Conservation (phyloP, 2,329 filamentous ascomycete species). For the Sarocladiaceae sp. region DNA sequence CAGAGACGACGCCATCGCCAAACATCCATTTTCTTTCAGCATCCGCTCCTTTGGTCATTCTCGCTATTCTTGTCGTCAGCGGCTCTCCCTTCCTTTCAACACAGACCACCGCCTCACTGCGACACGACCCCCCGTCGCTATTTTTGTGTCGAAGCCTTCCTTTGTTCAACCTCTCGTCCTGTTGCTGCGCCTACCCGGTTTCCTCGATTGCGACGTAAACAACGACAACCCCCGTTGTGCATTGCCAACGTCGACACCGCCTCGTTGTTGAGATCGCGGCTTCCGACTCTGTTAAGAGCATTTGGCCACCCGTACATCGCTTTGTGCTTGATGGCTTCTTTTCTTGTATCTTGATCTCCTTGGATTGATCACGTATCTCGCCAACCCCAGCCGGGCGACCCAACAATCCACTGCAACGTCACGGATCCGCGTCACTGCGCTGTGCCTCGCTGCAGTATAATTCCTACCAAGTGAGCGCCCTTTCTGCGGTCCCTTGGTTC, state of each 20-base stretch:
- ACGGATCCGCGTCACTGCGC: too few species aligned
- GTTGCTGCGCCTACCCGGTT: not conserved
- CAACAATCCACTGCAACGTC: too few species aligned
- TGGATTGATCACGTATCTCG: too few species aligned
- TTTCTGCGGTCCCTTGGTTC: too few species aligned
- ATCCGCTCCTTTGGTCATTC: not conserved
- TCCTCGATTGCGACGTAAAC: not conserved
- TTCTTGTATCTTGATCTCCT: too few species aligned
- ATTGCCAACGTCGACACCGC: not conserved
- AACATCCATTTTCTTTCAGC: conserved; percentile 1
- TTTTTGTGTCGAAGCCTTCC: conserved; percentile 1
- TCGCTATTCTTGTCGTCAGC: not conserved
- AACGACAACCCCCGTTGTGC: not conserved
- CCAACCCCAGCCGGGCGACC: too few species aligned
- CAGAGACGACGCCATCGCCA: conserved; percentile 1
- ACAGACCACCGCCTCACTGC: not conserved
- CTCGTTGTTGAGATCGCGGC: not conserved
- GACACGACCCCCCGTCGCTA: not conserved
- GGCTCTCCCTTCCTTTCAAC: not conserved
- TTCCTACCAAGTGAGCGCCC: too few species aligned
- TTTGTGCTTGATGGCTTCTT: not conserved
- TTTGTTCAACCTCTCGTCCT: not conserved
- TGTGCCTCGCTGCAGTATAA: too few species aligned
- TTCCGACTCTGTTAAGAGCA: not conserved
- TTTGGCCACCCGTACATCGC: not conserved